Evolutionary conservation across 2,329 filamentous ascomycete genomes (phyloP).

Genomic region (Penicillium thymicola): DNA sequence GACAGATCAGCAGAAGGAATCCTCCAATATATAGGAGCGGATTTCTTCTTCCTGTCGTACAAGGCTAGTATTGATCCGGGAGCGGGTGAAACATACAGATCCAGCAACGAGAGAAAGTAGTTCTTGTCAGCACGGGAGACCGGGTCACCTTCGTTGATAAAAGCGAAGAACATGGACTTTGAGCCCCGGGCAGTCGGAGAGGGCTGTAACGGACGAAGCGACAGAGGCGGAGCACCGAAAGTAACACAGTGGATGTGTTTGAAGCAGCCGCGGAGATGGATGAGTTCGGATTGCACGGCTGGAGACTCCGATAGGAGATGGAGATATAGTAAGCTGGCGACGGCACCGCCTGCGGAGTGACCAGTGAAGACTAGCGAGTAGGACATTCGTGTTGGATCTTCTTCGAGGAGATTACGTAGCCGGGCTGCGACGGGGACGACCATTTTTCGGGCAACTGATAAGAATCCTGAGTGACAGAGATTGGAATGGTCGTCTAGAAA

Average conservation of each 20-base stretch:
- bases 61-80: conserved; percentile 36
- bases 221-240: conserved; percentile 79
- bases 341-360: conserved; percentile 80
- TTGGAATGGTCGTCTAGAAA: conserved; percentile 79
- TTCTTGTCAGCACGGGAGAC: conserved; percentile 72
- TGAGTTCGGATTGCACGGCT: conserved; percentile 61
- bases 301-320: conserved; percentile 65
- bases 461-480: conserved; percentile 75
- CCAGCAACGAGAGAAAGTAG: conserved; percentile 69
- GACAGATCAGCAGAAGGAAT: conserved; percentile 11
- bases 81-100: conserved; percentile 63
- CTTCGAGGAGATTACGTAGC: conserved; percentile 65
- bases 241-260: conserved; percentile 79
- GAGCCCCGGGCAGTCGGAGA: conserved; percentile 50
- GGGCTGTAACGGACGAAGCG: conserved; percentile 64
- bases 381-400: conserved; percentile 63
- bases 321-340: conserved; percentile 73
- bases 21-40: conserved; percentile 11
- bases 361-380: conserved; percentile 79
- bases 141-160: conserved; percentile 84
- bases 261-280: conserved; percentile 65
- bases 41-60: conserved; percentile 24
- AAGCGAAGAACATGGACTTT: conserved; percentile 73
- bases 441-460: conserved; percentile 73
- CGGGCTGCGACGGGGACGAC: conserved; percentile 67